These are phyloP conservation scores for Diaporthe nobilis DNA, from an alignment of 2,329 filamentous ascomycete species.

Conservation along the genomic window DNA sequence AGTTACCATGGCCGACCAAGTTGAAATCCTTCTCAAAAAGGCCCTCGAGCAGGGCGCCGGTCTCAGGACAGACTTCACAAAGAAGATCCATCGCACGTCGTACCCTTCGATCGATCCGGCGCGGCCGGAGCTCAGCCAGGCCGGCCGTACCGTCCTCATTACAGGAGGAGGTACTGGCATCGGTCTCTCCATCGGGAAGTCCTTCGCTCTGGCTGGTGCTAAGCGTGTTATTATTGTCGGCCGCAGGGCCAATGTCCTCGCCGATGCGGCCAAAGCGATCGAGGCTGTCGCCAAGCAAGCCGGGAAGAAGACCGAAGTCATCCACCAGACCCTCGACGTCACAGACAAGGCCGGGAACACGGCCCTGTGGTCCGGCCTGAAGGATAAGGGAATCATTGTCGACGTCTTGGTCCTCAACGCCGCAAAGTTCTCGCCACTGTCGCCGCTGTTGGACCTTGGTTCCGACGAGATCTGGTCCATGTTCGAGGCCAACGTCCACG, in stretches of 20 bases:
- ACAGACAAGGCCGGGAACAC: conserved; percentile 29
- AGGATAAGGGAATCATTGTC: conserved; percentile 33
- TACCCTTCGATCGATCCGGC: conserved; percentile 31
- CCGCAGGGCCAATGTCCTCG: conserved; percentile 31
- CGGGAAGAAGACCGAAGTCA: conserved; percentile 20
- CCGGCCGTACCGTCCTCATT: conserved; percentile 38
- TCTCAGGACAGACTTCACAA: conserved; percentile 30
- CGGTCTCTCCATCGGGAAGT: conserved; percentile 35
- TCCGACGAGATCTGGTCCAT: conserved; percentile 40
- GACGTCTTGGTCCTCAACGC: conserved; percentile 33
- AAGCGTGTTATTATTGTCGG: conserved; percentile 38
- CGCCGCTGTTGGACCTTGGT: conserved; percentile 39
- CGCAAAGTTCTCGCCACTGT: conserved; percentile 28
- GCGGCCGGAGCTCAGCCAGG: conserved; percentile 31
- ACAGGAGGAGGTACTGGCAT: conserved; percentile 41
- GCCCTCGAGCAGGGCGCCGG: conserved; percentile 7
- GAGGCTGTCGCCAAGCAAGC: conserved; percentile 6
- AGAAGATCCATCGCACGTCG: conserved; percentile 2
- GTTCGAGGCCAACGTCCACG: conserved; percentile 44
- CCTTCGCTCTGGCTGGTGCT: conserved; percentile 35
- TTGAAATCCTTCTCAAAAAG: not conserved
- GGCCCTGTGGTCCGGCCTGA: conserved; percentile 35
- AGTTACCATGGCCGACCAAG: not conserved
- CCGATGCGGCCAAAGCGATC: conserved; percentile 28
- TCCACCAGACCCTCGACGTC: conserved; percentile 37